Conservation (phyloP, 176 grass and related monocot genomes). For the Musa beccarii region DNA sequence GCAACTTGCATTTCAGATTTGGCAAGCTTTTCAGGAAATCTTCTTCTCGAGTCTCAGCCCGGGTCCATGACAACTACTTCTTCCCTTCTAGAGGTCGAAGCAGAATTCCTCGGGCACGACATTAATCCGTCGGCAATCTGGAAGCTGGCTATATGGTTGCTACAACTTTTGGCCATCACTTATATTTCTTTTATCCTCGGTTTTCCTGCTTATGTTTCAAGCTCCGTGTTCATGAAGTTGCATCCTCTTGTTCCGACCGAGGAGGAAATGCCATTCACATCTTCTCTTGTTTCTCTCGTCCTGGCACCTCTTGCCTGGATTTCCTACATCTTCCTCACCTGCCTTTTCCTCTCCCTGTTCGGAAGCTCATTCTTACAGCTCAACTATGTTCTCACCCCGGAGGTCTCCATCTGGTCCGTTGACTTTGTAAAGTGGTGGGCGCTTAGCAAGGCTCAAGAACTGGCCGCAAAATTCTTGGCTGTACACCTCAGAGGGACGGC, state of each 20-base stretch:
- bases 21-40: slow-evolving; percentile 48
- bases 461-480: slow-evolving; percentile 51
- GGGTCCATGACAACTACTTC: slow-evolving; percentile 14
- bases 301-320: slow-evolving; percentile 62
- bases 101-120: slow-evolving; percentile 12
- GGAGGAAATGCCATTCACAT: slow-evolving; percentile 26
- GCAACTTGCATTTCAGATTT: slow-evolving; percentile 57
- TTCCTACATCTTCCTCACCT: slow-evolving; percentile 44
- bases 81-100: slow-evolving; percentile 26
- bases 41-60: slow-evolving; percentile 33
- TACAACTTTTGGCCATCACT: slow-evolving; percentile 43
- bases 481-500: slow-evolving; percentile 56
- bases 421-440: slow-evolving; percentile 81
- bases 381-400: slow-evolving; percentile 56
- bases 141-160: slow-evolving; percentile 32
- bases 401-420: slow-evolving; percentile 56
- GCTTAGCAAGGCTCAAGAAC: slow-evolving; percentile 47
- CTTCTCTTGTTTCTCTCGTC: slow-evolving; percentile 39
- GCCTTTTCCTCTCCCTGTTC: slow-evolving; percentile 41
- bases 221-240: slow-evolving; percentile 30
- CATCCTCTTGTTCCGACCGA: slow-evolving; percentile 23
- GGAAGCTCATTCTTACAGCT: slow-evolving; percentile 57
- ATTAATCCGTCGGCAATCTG: slow-evolving; percentile 15
- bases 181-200: slow-evolving; percentile 53
- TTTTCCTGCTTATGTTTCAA: slow-evolving; percentile 49